These are phyloP conservation scores for Cicer judaicum DNA, from an alignment of 306 rosid genomes.

Conservation along the genomic window DNA sequence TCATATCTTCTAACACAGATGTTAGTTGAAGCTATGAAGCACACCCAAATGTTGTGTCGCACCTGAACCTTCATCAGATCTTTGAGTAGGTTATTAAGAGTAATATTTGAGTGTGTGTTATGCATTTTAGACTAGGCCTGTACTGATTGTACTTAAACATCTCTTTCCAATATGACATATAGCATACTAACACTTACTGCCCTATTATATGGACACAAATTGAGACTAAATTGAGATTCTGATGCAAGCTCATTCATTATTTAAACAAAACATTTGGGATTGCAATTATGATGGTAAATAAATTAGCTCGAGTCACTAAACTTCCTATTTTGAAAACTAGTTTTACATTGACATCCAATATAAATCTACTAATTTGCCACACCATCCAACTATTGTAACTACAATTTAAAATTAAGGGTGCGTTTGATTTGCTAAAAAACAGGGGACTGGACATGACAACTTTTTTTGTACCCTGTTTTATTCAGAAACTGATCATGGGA, in stretches of 20 bases:
- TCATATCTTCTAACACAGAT: background rate
- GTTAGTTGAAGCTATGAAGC: conserved; percentile 9
- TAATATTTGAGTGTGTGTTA: background rate
- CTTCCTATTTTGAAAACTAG: background rate
- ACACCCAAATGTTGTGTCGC: conserved; percentile 9
- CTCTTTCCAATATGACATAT: conserved; percentile 8
- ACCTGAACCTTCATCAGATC: conserved; percentile 3
- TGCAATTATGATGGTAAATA: background rate
- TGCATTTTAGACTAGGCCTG: conserved; percentile 5
- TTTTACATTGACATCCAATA: background rate
- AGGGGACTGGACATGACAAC: too few relatives aligned
- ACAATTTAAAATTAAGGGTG: too few relatives aligned
- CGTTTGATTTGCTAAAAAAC: too few relatives aligned
- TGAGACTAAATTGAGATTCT: conserved; percentile 1
- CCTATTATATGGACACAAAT: background rate
- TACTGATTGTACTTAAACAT: background rate
- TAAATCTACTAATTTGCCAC: background rate
- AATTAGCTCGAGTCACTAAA: background rate
- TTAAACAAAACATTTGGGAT: background rate
- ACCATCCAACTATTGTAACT: background rate
- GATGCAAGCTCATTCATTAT: background rate
- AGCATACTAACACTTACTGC: background rate
- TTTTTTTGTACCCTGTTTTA: too few relatives aligned
- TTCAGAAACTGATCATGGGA: too few relatives aligned
- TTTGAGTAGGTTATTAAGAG: conserved; percentile 5